Evolutionary conservation across 371 early-diverging fungal genomes (phyloP), one percentile per base, ranked within the genome.

Genomic region (Amoeboradix gromovi): DNA sequence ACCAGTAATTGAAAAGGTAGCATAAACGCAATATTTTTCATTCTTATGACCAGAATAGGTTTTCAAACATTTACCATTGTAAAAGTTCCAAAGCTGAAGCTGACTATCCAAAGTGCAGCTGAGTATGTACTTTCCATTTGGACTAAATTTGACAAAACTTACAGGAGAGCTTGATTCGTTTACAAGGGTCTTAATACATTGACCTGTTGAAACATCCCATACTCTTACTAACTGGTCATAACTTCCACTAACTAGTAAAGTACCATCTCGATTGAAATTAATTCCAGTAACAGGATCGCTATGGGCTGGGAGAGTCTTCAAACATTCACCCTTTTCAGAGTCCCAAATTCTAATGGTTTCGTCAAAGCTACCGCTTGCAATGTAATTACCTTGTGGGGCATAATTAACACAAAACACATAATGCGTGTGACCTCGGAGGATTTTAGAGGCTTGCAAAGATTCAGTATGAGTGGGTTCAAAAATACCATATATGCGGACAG

Each of bases 291-390:
- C 96, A 5, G 95, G 96, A 72, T 95, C 94, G 30, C 92, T 89
- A 77, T 96, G 96, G 17, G 92, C 96, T 17, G 89, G 88, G 66
- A 96, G 78, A 0, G 85, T 85, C 73, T 86, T 89, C 73, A 92
- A 81, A 73, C 91, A 94, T 76, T 87, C 86, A 17, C 78, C 79
- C 75, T 83, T 86, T 71, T 84, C 84, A 29, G 87, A 90, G 77
- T 97, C 95, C 98, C 98, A 98, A 66, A 96, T 86, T 67, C 88
- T 82, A 71, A 97, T 90, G 30, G 86, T 90, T 75, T 95, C 92
- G 74, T 98, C 98, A 79, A 94, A 96, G 1, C 93, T 92, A 31
- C 97, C 98, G 0, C 94, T 92, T 0, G 90, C 97, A 71, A 98
- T 88, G 68, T 92, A 75, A 70, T 87, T 91, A 1, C 89, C 86